These are phyloP conservation scores for Diaporthe vaccinii DNA, from an alignment of 2,329 filamentous ascomycete genomes.

Conservation along the genomic window DNA sequence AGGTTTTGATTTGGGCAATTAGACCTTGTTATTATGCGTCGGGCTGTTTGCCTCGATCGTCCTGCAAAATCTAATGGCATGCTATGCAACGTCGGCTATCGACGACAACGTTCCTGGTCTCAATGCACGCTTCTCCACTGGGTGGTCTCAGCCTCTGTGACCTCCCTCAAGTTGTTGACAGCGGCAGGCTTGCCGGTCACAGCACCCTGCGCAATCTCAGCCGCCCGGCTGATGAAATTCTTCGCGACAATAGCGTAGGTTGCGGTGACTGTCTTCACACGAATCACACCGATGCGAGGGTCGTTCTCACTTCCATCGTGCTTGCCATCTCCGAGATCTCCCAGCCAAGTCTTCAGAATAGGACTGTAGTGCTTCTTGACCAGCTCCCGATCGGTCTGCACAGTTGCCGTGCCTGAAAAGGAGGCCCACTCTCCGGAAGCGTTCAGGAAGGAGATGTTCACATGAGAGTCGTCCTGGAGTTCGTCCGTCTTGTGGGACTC, in stretches of 20 bases:
- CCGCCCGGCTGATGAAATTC: conserved; percentile 72
- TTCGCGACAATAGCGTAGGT: conserved; percentile 78
- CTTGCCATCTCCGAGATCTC: conserved; percentile 84
- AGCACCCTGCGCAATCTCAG: conserved; percentile 82
- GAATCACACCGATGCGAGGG: conserved; percentile 85
- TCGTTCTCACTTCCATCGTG: conserved; percentile 88
- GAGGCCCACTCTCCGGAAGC: conserved; percentile 87
- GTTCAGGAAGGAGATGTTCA: conserved; percentile 88
- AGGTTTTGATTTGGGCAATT: background rate
- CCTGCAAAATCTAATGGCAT: background rate
- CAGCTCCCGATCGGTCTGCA: conserved; percentile 77
- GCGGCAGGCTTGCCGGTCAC: conserved; percentile 78
- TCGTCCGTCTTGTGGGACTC: conserved; percentile 91
- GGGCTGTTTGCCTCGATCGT: background rate
- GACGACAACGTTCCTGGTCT: background rate
- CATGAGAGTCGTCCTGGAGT: conserved; percentile 76
- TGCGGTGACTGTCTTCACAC: conserved; percentile 78
- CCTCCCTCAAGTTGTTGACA: conserved; percentile 82
- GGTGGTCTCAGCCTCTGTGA: conserved; percentile 75
- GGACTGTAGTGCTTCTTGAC: conserved; percentile 83
- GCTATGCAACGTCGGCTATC: conserved; percentile 14
- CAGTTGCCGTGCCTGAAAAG: conserved; percentile 78
- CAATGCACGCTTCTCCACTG: conserved; percentile 65
- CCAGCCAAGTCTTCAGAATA: conserved; percentile 85
- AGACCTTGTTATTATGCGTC: background rate